Evolutionary conservation across 345 rosid genomes (phyloP).

Genomic region (Passiflora organensis): DNA sequence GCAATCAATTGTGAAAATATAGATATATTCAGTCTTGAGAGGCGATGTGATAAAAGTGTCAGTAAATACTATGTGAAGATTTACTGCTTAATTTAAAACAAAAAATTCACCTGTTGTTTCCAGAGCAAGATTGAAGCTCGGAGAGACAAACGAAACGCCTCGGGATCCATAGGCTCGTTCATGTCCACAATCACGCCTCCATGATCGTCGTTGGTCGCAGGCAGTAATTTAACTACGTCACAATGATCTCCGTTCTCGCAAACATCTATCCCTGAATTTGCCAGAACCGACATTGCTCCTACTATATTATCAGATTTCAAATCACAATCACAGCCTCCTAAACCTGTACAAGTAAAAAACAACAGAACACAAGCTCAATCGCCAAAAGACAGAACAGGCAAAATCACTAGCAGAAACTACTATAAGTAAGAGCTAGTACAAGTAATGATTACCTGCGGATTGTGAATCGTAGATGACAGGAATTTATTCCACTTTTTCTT

Average conservation of each 20-base stretch:
- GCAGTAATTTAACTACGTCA: slow-evolving; percentile 27
- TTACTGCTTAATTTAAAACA: background rate
- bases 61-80: no score
- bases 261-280: background rate
- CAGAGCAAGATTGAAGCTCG: slow-evolving; percentile 42
- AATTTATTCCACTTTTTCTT: no score
- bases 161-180: slow-evolving; percentile 44
- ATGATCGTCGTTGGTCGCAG: slow-evolving; percentile 41
- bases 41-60: background rate
- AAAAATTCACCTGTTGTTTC: slow-evolving; percentile 42
- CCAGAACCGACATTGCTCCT: no score
- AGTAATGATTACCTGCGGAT: no score
- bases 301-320: no score
- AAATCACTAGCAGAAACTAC: no score
- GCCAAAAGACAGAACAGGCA: no score
- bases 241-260: slow-evolving; percentile 27
- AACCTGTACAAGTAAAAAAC: no score
- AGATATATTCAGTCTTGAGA: background rate
- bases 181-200: slow-evolving; percentile 60
- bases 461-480: no score
- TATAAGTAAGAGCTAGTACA: no score
- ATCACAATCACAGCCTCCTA: no score
- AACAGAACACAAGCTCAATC: no score
- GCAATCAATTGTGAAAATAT: background rate
- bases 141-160: slow-evolving; percentile 32